These are phyloP conservation scores for Penicillium lividum DNA, from an alignment of 495 filamentous ascomycete species.

Conservation along the genomic window DNA sequence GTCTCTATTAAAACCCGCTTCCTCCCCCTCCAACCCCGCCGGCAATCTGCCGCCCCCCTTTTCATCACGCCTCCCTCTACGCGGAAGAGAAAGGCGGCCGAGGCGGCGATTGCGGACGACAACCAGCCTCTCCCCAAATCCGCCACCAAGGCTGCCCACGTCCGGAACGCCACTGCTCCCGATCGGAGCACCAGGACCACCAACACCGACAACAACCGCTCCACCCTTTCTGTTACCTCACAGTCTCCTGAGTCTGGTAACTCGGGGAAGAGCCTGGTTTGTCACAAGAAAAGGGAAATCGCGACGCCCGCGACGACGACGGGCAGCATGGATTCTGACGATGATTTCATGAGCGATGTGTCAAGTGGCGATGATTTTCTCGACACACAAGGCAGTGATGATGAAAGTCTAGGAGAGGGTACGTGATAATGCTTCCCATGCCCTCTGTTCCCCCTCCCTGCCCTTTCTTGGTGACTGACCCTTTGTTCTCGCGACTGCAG, in stretches of 20 bases:
- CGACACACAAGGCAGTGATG: constrained; percentile 68
- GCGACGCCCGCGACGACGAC: constrained; percentile 49
- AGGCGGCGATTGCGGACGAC: constrained; percentile 64
- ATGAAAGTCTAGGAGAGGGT: constrained; percentile 80
- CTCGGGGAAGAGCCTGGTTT: constrained; percentile 9
- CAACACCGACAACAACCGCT: not conserved
- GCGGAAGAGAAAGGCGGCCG: constrained; percentile 90
- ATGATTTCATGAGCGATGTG: constrained; percentile 87
- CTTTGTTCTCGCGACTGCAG: constrained; percentile 8
- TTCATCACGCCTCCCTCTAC: constrained; percentile 68
- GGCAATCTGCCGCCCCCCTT: constrained; percentile 24
- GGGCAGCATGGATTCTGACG: constrained; percentile 86
- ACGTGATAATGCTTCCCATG: not conserved
- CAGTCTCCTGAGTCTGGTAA: constrained; percentile 14
- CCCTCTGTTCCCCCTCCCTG: not conserved
- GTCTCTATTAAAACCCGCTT: constrained; percentile 6
- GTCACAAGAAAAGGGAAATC: constrained; percentile 25
- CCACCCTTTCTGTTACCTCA: constrained; percentile 5
- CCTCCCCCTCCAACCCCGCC: constrained; percentile 1
- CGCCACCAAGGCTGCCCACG: constrained; percentile 38
- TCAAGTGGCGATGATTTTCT: constrained; percentile 77
- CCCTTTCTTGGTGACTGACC: not conserved
- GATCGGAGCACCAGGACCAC: constrained; percentile 11
- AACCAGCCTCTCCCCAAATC: constrained; percentile 31
- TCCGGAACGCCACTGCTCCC: constrained; percentile 27